These are phyloP conservation scores for Posidonia oceanica DNA, from an alignment of 116 monocot genomes.

Conservation along the genomic window DNA sequence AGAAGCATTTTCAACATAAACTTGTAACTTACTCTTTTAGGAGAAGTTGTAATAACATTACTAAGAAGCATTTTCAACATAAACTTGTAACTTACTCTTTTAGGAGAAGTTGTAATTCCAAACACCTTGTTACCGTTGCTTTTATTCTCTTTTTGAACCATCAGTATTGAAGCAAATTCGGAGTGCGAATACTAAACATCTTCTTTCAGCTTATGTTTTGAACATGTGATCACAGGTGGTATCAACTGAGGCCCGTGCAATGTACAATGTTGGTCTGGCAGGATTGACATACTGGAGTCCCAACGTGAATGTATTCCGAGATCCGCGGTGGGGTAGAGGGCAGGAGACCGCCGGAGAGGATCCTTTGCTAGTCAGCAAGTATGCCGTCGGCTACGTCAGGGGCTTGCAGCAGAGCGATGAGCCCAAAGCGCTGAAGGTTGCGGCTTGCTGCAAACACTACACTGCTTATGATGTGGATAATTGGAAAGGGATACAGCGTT, in stretches of 20 bases:
- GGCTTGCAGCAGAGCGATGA: constrained; percentile 61
- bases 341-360: constrained; percentile 97
- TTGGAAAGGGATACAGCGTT: constrained; percentile 82
- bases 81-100: too few species aligned
- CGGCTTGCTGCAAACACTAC: constrained; percentile 97
- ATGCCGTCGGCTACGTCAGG: constrained; percentile 59
- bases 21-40: too few species aligned
- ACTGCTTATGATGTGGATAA: constrained; percentile 94
- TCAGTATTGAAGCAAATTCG: too few species aligned
- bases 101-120: too few species aligned
- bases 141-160: too few species aligned
- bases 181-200: too few species aligned
- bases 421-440: constrained; percentile 55
- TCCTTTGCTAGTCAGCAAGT: constrained; percentile 65
- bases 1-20: too few species aligned
- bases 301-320: constrained; percentile 81
- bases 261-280: constrained; percentile 89
- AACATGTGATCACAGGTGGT: constrained; percentile 40
- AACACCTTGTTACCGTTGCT: too few species aligned
- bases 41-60: too few species aligned
- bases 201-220: too few species aligned
- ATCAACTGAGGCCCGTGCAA: constrained; percentile 81
- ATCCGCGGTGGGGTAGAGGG: constrained; percentile 92
- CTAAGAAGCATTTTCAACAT: too few species aligned
- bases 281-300: constrained; percentile 96